Evolutionary conservation across 2,329 filamentous ascomycete genomes (phyloP), one percentile per base, ranked within the genome.

Genomic region (Colletotrichum lini): DNA sequence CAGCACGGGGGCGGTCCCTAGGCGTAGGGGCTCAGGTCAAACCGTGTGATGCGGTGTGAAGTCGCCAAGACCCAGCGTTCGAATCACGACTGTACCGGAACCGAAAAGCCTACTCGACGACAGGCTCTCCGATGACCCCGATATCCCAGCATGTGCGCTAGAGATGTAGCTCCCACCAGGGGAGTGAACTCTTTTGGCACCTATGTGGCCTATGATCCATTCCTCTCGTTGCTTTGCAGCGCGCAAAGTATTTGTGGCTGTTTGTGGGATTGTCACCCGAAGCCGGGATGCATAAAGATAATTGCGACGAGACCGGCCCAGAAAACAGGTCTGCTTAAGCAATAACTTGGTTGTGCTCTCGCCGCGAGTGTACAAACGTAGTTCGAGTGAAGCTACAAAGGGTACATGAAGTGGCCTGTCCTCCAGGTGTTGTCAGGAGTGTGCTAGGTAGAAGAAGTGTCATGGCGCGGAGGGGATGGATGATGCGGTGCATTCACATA

Each of bases 1-100:
- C 54, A 42, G 38, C n/a, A 23, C 54, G 38, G n/a, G 53, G n/a
- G 35, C 38, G 54, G 54, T n/a, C 35, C n/a, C n/a, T 57, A 57
- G 38, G 38, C 13, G n/a, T 42, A 57, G 38, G n/a, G 54, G 38
- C 7, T 57, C 54, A 42, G 54, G 38, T 42, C 35, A 42, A 57
- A 12, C 35, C 35, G 35, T 57, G n/a, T 57, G n/a, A 10, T 56
- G 35, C 16, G 53, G 35, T 42, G 2, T n/a, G 13, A n/a, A 40
- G n/a, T 38, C 53, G 53, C 53, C 35, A 57, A 42, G 35, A 35
- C 8, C 35, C n/a, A 42, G 8, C n/a, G 53, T 42, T 57, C 35
- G n/a, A 57, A 42, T 57, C 53, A 13, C 35, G 2, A 18, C 23
- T 30, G 30, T 40, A 40, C n/a, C 53, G n/a, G 35, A 13, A 42